Evolutionary conservation across 1,139 yeast species (phyloP), one percentile per base, ranked within the genome.

Genomic region (Zygosaccharomyces pseudobailii): DNA sequence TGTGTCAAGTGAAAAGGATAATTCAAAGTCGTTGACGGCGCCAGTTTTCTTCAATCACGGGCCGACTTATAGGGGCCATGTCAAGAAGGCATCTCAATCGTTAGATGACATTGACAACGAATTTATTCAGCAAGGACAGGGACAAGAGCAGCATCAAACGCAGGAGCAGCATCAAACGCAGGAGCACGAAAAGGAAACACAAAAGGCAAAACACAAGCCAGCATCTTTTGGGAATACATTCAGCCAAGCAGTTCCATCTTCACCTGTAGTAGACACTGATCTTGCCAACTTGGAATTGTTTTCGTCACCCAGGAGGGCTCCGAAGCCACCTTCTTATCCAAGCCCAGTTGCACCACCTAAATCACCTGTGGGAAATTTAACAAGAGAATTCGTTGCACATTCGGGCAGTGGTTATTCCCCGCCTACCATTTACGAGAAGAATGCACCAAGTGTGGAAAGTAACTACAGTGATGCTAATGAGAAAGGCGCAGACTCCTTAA

Each of bases 231-330:
- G 42, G 49, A 22, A 54, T 47, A 45, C 52, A 48, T 20, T 43
- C 34, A 17, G 36, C 35, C n/a, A 28, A 4, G 46, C 55, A 4
- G 49, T 54, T 0, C 59, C 64, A 1, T 61, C 68, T 23, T 50
- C 58, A 52, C 43, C 52, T 9, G 49, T 48, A 7, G 48, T 52
- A 5, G 46, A 46, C 9, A 36, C 50, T 13, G 50, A 42, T 10
- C 40, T 40, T 25, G 51, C 41, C 17, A 50, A 53, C 42, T 53
- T 50, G 21, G 48, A 53, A 9, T 42, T 56, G 4, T 80, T 81
- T 58, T 62, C 71, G 28, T 80, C 87, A 0, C 87, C 87, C 22
- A 71, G 87, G 62, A 78, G 71, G 56, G 84, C 86, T 0, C 87
- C 87, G 1, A 73, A 72, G 46, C 83, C 84, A 5, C 84, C 84